These are phyloP conservation scores for Penicillium sp. DNA, from an alignment of 2,329 filamentous ascomycete genomes.

Conservation along the genomic window DNA sequence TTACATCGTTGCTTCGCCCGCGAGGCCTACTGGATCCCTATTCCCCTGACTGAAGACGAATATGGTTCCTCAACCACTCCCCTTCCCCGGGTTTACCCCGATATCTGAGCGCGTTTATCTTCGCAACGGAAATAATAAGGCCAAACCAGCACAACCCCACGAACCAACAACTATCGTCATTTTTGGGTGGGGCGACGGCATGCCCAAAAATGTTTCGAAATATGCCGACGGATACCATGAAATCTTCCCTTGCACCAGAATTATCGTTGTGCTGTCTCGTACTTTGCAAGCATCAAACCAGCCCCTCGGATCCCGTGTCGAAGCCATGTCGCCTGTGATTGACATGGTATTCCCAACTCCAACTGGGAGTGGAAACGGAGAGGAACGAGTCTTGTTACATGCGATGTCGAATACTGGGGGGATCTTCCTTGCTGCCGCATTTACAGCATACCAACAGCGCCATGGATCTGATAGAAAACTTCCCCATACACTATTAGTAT, in stretches of 20 bases:
- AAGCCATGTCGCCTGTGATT: constrained; percentile 51
- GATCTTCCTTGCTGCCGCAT: constrained; percentile 56
- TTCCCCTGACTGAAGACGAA: not conserved
- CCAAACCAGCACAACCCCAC: constrained; percentile 33
- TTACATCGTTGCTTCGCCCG: not conserved
- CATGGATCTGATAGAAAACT: constrained; percentile 40
- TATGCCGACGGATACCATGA: constrained; percentile 58
- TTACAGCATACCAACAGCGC: constrained; percentile 51
- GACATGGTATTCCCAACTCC: constrained; percentile 29
- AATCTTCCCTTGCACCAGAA: constrained; percentile 56
- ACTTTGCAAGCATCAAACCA: constrained; percentile 55
- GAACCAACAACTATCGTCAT: constrained; percentile 45
- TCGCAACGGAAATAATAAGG: constrained; percentile 32
- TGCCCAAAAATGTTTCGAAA: constrained; percentile 60
- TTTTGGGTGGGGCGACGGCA: constrained; percentile 63
- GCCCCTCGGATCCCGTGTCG: constrained; percentile 48
- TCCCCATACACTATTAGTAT: constrained; percentile 55
- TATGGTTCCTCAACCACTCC: constrained; percentile 24
- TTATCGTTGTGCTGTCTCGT: constrained; percentile 57
- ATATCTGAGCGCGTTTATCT: constrained; percentile 55
- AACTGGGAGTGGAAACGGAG: constrained; percentile 17
- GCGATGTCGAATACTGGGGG: constrained; percentile 64
- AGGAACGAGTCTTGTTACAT: constrained; percentile 53
- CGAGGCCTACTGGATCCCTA: not conserved
- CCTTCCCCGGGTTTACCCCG: constrained; percentile 52